Evolutionary conservation across 495 filamentous ascomycete genomes (phyloP).

Genomic region (Penicillium steckii): DNA sequence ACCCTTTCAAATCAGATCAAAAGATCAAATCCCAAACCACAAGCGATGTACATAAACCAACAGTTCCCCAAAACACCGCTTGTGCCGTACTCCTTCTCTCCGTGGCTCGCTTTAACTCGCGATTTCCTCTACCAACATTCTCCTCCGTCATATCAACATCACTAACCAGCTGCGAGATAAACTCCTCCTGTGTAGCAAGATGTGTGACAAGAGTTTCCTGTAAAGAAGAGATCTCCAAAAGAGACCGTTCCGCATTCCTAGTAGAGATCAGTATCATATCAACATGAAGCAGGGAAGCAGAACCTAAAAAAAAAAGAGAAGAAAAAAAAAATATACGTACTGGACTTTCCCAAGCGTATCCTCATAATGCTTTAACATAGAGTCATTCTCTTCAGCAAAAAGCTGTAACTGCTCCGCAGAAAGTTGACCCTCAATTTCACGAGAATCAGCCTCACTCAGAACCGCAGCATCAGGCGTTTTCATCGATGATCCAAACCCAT

Average conservation of each 20-base stretch:
- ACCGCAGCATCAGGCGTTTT: constrained; percentile 19
- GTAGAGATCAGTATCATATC: background rate
- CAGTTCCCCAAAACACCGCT: constrained; percentile 85
- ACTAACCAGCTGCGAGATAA: constrained; percentile 83
- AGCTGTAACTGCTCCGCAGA: constrained; percentile 83
- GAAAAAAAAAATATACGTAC: constrained; percentile 47
- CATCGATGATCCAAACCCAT: background rate
- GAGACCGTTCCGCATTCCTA: constrained; percentile 85
- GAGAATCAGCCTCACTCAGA: constrained; percentile 43
- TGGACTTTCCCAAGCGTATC: constrained; percentile 88
- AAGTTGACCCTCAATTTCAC: constrained; percentile 59
- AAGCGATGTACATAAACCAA: constrained; percentile 75
- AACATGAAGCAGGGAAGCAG: background rate
- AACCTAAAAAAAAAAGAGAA: constrained; percentile 4
- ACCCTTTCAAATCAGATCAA: constrained; percentile 33
- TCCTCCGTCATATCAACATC: constrained; percentile 78
- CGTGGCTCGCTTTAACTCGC: constrained; percentile 81
- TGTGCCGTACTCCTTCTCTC: constrained; percentile 80
- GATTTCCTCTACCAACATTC: constrained; percentile 87
- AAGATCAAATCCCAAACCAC: constrained; percentile 94
- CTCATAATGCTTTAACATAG: constrained; percentile 89
- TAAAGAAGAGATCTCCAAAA: constrained; percentile 89
- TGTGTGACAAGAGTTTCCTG: constrained; percentile 86
- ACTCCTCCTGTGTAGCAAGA: constrained; percentile 77
- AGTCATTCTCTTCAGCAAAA: constrained; percentile 90